Evolutionary conservation across 2,329 filamentous ascomycete species (phyloP), one percentile per base, ranked within the genome.

Genomic region (Cladorrhinum sp.): DNA sequence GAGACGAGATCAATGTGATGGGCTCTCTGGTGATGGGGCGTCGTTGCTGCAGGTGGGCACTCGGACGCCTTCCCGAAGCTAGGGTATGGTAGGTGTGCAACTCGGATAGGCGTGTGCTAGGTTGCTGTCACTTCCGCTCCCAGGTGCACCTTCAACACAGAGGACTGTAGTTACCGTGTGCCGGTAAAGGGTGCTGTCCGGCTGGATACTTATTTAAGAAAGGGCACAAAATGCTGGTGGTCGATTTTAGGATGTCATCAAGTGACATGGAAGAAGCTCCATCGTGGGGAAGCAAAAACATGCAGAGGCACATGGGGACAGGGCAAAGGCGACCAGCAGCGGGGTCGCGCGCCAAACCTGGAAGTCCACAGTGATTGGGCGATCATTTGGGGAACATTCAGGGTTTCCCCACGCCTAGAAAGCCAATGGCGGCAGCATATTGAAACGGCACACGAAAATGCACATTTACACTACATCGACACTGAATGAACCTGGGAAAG

Each of bases 321-420:
- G n/a, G n/a, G n/a, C 7, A 62, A 59, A 60, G 62, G 64, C 60
- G 61, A 64, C 64, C 66, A 63, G 63, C 65, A 63, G 65, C 67
- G 65, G 66, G 66, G 65, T 68, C 57, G 52, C 55, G 42, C 42
- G 18, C 42, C 42, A 60, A 59, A 24, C 30, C 26, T 28, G 26
- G 26, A 28, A 28, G 9, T 28, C 36, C 49, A 59, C 36, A 62
- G 62, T 53, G 64, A 66, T 66, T 67, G 67, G 66, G 62, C 53
- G 59, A 64, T 65, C 64, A 46, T 33, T 23, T 46, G 42, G 42
- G n/a, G 42, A 62, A 63, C 53, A 60, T 61, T 61, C 64, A 62
- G 61, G 61, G 61, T 64, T 65, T 68, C 65, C 67, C 67, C 66
- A 67, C 64, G 65, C 65, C 62, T 20, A 60, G 59, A 61, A 62